Percentiles rank a stretch among this genome's conserved stretches.
These are phyloP conservation scores for Claviceps sp. DNA, from an alignment of 2,329 filamentous ascomycete species.

Conservation along the genomic window DNA sequence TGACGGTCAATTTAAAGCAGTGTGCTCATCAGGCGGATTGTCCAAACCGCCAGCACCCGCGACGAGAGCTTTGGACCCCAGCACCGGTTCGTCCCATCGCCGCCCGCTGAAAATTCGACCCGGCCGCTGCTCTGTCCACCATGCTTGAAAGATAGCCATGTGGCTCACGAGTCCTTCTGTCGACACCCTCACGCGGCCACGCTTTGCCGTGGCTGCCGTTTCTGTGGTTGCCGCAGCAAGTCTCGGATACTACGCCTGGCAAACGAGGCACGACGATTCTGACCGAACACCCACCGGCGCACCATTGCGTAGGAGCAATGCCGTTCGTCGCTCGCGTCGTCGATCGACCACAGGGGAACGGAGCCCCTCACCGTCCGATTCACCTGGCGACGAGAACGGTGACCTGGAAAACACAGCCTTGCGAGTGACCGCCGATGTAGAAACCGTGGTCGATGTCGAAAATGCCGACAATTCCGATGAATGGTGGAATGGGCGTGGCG, in stretches of 20 bases:
- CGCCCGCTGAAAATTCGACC: not conserved
- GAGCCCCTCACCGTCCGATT: constrained; percentile 28
- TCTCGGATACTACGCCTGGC: constrained; percentile 45
- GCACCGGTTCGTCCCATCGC: not conserved
- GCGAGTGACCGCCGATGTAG: constrained; percentile 19
- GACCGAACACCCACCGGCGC: constrained; percentile 14
- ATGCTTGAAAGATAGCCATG: constrained; percentile 27
- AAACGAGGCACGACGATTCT: constrained; percentile 15
- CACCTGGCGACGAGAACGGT: constrained; percentile 31
- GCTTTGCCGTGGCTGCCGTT: constrained; percentile 40
- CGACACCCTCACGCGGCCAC: constrained; percentile 41
- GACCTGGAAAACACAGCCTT: constrained; percentile 17
- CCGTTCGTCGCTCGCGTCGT: constrained; percentile 39
- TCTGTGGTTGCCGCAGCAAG: constrained; percentile 44
- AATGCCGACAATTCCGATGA: constrained; percentile 29
- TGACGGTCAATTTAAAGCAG: no score
- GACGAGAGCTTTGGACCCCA: not conserved
- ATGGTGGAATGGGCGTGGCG: constrained; percentile 36
- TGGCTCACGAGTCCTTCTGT: constrained; percentile 34
- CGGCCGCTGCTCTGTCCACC: constrained; percentile 8
- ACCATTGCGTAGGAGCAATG: constrained; percentile 51
- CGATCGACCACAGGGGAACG: constrained; percentile 20
- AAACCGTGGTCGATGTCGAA: constrained; percentile 25
- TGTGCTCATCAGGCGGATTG: not conserved
- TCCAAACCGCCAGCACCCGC: not conserved